Base-by-base conservation (phyloP, 192 early-diverging fungal species). In the Coemansia pectinata region DNA sequence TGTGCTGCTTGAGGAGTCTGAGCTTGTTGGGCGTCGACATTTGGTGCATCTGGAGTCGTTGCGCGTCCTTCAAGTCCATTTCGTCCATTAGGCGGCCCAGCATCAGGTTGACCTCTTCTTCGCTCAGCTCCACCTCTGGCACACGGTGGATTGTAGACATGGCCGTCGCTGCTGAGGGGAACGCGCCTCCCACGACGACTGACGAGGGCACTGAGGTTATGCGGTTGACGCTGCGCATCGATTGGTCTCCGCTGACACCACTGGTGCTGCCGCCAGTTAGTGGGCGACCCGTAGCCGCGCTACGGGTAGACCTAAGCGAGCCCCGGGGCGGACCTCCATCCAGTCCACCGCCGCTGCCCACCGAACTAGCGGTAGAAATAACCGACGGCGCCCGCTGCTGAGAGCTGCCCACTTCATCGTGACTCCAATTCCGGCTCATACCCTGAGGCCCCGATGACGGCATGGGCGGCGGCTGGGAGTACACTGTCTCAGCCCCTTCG, bases 1-100 rank as follows among this genome's bases (percentile, higher is more conserved):
- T 66, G 62, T 86, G 76, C 73, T 86, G 85, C 63, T 82, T 82
- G 33, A 86, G 74, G 60, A 86, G 71, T 47, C 77, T 77, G 50
- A 82, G 85, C 65, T 86, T 86, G 67, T 78, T 79, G 39, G 77
- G 70, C 38, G 77, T 63, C 40, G 85, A 77, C 77, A 86, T 77
- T 48, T 79, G 79, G 38, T 81, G 85, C 80, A 86, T 86, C 61
- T 86, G 76, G 64, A 76, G 52, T 11, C 81, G 77, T 63, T 83
- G 81, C 11, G 77, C 72, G 53, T 86, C 85, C 58, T 73, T 78
- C 21, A 86, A 70, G 21, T 82, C 81, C 85, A 86, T 86, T 53
- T 82, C 81, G 71, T 83, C 80, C 77, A 83, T 86, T 50, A 85
- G 66, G n/a, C 79, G 70, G 0, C 72, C 74, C 58, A 85, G 71